Base-by-base conservation (phyloP, 345 rosid genomes). In the Gossypium arboreum region DNA sequence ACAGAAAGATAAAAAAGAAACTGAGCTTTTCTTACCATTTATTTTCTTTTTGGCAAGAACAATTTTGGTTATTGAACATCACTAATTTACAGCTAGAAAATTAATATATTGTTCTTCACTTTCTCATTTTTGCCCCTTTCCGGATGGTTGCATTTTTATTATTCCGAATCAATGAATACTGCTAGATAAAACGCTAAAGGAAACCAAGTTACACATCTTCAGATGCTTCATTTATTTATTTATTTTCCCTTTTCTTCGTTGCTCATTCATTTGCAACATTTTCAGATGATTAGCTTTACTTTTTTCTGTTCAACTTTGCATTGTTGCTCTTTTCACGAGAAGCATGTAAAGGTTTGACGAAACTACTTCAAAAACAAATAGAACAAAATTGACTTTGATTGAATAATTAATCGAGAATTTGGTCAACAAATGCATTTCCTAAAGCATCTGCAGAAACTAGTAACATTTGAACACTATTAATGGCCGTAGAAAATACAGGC, bases 1-100 rank as follows among this genome's bases (percentile, higher is more conserved):
- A 83, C 76, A 83, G 74, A 75, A 81, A 76, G 27, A 20, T 57
- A 57, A 22, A 57, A 57, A 75, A 83, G 79, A 71, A 69, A 25
- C 16, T 51, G 45, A 50, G 74, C 34, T 29, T 47, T 55, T 71
- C 63, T 55, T 55, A 39, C 34, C 74, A 29, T 71, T 18, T 34
- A 13, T 27, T n/a, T n/a, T 54, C 60, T 29, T 70, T 50, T 52
- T 17, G 25, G 43, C 41, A 47, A 47, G 39, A 68, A 48, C 57
- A 48, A 68, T 68, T 48, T 48, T 68, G 72, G 57, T 47, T 67
- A 12, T 20, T 65, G 47, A 27, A 62, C 67, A 7, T 62, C 45
- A 34, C 67, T 6, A 18, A 47, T 22, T 47, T 41, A 24, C 72
- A 2, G 55, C 71, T 45, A 45, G 34, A 67, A 34, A 20, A 22